Percentiles rank a stretch among this genome's conserved stretches.
Conservation (phyloP, 2,329 filamentous ascomycete species). For the Pyricularia sp. region DNA sequence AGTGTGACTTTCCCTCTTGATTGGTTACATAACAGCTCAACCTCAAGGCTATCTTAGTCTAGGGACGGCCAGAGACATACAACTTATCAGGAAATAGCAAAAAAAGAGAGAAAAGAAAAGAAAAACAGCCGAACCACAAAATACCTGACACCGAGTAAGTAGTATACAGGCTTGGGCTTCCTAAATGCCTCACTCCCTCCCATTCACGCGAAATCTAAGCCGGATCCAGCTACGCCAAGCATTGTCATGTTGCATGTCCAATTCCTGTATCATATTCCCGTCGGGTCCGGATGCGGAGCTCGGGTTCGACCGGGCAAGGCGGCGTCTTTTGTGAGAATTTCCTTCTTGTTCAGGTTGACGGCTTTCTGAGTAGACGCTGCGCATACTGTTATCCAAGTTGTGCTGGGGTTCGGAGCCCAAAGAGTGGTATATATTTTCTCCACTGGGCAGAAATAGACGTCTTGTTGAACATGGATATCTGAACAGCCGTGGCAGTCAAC, state of each 20-base stretch:
- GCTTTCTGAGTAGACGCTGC: background rate
- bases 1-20: no score
- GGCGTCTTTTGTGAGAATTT: background rate
- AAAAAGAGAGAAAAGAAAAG: no score
- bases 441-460: slow-evolving; percentile 5
- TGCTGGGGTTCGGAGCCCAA: background rate
- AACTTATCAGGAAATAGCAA: no score
- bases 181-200: background rate
- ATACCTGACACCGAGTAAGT: background rate
- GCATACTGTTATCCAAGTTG: slow-evolving; percentile 4
- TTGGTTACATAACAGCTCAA: no score
- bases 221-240: background rate
- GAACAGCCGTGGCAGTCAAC: slow-evolving; percentile 8
- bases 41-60: no score
- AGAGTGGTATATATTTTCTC: background rate
- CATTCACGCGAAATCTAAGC: background rate
- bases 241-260: background rate
- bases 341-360: background rate
- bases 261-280: background rate
- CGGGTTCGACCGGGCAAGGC: background rate
- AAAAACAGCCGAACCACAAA: background rate
- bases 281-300: background rate
- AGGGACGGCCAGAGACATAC: no score
- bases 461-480: background rate
- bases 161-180: background rate